A percentile compares a stretch with the other conserved stretches of the same genome.
phyloP scores from a whole-genome alignment of 1,284 basidiomycete genomes.

The Cryptococcus sp. region DNA sequence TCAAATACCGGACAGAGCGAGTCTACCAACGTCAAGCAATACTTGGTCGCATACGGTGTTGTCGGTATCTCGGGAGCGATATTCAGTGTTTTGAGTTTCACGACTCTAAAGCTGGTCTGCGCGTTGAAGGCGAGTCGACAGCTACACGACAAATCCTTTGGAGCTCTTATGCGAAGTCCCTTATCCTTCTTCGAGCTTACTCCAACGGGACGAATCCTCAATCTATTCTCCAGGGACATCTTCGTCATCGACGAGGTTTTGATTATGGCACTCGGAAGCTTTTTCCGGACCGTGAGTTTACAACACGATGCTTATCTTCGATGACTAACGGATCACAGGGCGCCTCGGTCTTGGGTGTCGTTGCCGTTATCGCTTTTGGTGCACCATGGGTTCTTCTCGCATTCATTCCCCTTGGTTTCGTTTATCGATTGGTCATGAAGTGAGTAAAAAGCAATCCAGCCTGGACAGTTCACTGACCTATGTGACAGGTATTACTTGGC shows the following conservation, averaged over 20 bases:
- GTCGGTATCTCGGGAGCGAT: constrained; percentile 59
- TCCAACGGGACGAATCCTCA: constrained; percentile 63
- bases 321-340: constrained; percentile 8
- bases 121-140: constrained; percentile 70
- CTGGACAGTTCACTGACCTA: constrained; percentile 7
- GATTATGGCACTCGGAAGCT: constrained; percentile 67
- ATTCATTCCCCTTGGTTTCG: constrained; percentile 70
- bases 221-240: constrained; percentile 84
- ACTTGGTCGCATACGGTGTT: constrained; percentile 50
- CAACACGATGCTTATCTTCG: neutral
- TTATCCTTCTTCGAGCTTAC: constrained; percentile 85
- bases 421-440: constrained; percentile 76
- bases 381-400: constrained; percentile 81
- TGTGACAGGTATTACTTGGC: constrained; percentile 76
- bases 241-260: constrained; percentile 87
- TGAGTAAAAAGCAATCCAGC: constrained; percentile 48
- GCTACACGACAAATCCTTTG: constrained; percentile 65
- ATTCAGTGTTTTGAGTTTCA: constrained; percentile 60
- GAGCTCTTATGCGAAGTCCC: constrained; percentile 76
- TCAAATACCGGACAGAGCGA: constrained; percentile 68
- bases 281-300: constrained; percentile 60
- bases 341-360: constrained; percentile 65
- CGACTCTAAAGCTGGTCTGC: constrained; percentile 77
- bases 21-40: constrained; percentile 52
- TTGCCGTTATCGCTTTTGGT: constrained; percentile 73